Evolutionary conservation across 495 filamentous ascomycete species (phyloP), one percentile per base, ranked within the genome.

Genomic region (Penicillium roqueforti): DNA sequence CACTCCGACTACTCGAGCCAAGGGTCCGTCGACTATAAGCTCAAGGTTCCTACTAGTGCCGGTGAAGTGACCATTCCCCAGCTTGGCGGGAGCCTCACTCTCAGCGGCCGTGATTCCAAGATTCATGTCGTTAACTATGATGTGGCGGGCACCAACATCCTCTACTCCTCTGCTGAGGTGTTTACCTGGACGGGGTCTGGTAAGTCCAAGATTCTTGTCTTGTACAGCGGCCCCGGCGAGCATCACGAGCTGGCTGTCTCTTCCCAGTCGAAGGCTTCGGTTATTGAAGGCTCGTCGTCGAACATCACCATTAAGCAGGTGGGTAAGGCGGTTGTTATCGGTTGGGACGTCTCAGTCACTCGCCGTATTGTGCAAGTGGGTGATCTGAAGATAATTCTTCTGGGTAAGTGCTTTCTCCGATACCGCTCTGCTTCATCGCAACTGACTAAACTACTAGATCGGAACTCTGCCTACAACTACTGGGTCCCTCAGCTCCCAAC

Each of bases 81-180:
- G 49, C 67, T 87, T 1, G 81, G 78, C 14, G 80, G 79, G 11
- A 75, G 68, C 1, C 72, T 92, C 8, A 83, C 78, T 2, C 73
- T 92, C 3, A 79, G 80, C 57, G 87, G 87, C 0, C 80, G 87
- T 45, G 89, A 93, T 62, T 87, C 86, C 0, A 90, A 91, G 65
- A 75, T 86, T 47, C 81, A 87, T 60, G 82, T 91, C 18, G 84
- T 83, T 9, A 86, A 93, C 62, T 92, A 90, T 58, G 69, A 83
- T 45, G 70, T 92, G 47, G 78, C 79, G 0, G 80, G 79, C n/a
- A 74, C 73, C 1, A 83, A 75, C 8, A 64, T 92, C 18, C 68
- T 90, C 4, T 92, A 91, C 70, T 90, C 85, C 0, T 86, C 87
- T 5, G 86, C 83, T 0, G 88, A 93, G 52, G 77, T 90, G 25